Conservation (phyloP, 2,329 filamentous ascomycete species). For the Alternaria tenuissima region DNA sequence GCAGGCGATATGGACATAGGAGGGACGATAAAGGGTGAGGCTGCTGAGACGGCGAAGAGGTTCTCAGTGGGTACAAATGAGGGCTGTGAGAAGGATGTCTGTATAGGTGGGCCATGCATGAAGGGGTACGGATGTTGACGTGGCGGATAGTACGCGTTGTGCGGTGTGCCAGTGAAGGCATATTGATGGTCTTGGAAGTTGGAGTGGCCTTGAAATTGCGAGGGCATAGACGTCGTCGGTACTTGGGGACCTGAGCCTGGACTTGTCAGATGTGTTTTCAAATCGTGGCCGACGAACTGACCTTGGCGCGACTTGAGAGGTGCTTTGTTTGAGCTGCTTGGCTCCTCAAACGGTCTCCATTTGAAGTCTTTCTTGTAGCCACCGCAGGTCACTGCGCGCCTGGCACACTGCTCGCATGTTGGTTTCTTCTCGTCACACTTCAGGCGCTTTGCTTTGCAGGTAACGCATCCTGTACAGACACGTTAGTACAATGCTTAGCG, state of each 20-base stretch:
- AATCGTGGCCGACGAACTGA: conserved; percentile 27
- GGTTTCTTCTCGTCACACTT: conserved; percentile 80
- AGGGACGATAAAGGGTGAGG: conserved; percentile 35
- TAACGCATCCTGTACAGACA: conserved; percentile 67
- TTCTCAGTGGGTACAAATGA: conserved; percentile 15
- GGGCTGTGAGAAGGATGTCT: conserved; percentile 21
- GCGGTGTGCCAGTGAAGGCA: conserved; percentile 14
- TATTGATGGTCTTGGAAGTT: conserved; percentile 14
- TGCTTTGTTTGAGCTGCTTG: conserved; percentile 60
- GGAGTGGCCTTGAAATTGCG: conserved; percentile 4
- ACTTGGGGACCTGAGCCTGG: conserved; percentile 20
- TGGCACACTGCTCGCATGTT: conserved; percentile 70
- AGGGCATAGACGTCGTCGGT: conserved; percentile 9
- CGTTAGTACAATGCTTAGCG: conserved; percentile 17
- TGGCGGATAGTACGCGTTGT: conserved; percentile 23
- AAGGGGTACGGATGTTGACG: conserved; percentile 18
- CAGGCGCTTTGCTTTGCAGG: conserved; percentile 75
- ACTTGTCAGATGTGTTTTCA: conserved; percentile 17
- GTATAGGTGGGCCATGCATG: conserved; percentile 18
- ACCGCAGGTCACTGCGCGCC: conserved; percentile 70
- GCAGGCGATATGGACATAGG: conserved; percentile 39
- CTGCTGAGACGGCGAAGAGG: conserved; percentile 23
- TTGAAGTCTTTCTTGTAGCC: conserved; percentile 81
- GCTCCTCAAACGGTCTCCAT: conserved; percentile 75
- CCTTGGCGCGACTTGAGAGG: conserved; percentile 57